A percentile compares a stretch with the other conserved stretches of the same genome.
Evolutionary conservation across 2,329 filamentous ascomycete species (phyloP).

Genomic region (Sporothrix variecibatus): DNA sequence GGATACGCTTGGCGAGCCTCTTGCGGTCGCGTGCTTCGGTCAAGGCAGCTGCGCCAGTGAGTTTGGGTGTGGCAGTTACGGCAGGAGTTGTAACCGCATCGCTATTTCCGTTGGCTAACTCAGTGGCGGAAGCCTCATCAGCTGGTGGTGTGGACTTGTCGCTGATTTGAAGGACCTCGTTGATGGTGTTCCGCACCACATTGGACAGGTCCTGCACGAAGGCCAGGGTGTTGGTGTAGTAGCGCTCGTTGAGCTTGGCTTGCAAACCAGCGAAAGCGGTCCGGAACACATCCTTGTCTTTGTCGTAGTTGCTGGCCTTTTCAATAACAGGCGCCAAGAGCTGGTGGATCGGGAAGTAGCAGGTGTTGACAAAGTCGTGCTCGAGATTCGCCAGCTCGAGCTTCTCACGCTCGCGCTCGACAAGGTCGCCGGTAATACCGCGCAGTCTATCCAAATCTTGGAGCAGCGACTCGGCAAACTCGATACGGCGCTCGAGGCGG

Average conservation of each 20-base stretch:
- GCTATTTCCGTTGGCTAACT: background rate
- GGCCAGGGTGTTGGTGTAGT: slow-evolving; percentile 58
- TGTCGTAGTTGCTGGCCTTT: slow-evolving; percentile 71
- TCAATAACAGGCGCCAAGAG: slow-evolving; percentile 77
- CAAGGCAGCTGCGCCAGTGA: slow-evolving; percentile 38
- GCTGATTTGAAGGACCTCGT: slow-evolving; percentile 29
- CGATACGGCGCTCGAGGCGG: slow-evolving; percentile 77
- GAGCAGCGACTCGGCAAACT: slow-evolving; percentile 77
- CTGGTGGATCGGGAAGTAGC: slow-evolving; percentile 86
- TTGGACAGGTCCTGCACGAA: slow-evolving; percentile 61
- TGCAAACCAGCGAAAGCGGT: slow-evolving; percentile 54
- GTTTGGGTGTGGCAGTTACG: background rate
- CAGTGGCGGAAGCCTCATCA: background rate
- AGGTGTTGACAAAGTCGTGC: slow-evolving; percentile 76
- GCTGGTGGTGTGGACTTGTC: slow-evolving; percentile 41
- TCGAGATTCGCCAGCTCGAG: slow-evolving; percentile 75
- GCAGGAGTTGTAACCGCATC: background rate
- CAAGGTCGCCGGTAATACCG: slow-evolving; percentile 67
- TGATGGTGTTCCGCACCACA: slow-evolving; percentile 56
- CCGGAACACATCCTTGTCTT: slow-evolving; percentile 61
- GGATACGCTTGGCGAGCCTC: slow-evolving; percentile 83
- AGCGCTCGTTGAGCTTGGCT: slow-evolving; percentile 54
- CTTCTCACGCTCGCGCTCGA: slow-evolving; percentile 75
- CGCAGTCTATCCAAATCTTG: slow-evolving; percentile 77
- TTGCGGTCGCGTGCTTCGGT: slow-evolving; percentile 77